These are phyloP conservation scores for Fistulinella cinereoalba DNA, from an alignment of 1,284 basidiomycete genomes.

Conservation along the genomic window DNA sequence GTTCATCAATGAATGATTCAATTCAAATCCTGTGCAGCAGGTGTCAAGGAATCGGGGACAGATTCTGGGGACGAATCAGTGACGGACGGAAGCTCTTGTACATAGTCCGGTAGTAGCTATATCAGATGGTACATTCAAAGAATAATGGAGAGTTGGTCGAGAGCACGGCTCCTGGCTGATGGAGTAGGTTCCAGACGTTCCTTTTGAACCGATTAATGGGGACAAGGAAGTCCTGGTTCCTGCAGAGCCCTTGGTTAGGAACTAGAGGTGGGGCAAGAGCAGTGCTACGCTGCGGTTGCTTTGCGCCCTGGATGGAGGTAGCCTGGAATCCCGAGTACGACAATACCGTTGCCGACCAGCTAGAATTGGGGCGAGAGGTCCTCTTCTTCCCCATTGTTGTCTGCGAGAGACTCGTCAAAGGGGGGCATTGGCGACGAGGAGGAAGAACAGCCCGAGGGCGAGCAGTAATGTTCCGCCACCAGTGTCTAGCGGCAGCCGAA, in stretches of 20 bases:
- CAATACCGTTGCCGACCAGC: conserved; percentile 20
- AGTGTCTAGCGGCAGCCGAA: background rate
- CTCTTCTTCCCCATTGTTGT: conserved; percentile 7
- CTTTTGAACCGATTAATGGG: conserved; percentile 1
- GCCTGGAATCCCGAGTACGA: background rate
- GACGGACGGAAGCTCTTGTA: too few species aligned
- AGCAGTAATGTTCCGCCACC: background rate
- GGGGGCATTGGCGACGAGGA: background rate
- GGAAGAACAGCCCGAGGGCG: background rate
- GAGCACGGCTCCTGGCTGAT: background rate
- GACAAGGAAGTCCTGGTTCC: conserved; percentile 1
- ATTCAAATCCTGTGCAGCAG: too few species aligned
- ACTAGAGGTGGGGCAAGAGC: background rate
- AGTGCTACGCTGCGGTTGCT: conserved; percentile 16
- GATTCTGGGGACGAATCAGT: too few species aligned
- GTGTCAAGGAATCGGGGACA: too few species aligned
- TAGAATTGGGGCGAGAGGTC: conserved; percentile 1
- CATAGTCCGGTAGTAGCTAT: conserved; percentile 2
- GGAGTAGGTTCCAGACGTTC: background rate
- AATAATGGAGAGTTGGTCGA: too few species aligned
- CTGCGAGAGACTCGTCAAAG: background rate
- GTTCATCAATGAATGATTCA: conserved; percentile 27
- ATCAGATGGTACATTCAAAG: conserved; percentile 21
- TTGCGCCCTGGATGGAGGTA: rapidly evolving
- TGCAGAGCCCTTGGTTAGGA: background rate